Base-by-base conservation (phyloP, 176 grass and related monocot species). In the Tuctoria greenei region DNA sequence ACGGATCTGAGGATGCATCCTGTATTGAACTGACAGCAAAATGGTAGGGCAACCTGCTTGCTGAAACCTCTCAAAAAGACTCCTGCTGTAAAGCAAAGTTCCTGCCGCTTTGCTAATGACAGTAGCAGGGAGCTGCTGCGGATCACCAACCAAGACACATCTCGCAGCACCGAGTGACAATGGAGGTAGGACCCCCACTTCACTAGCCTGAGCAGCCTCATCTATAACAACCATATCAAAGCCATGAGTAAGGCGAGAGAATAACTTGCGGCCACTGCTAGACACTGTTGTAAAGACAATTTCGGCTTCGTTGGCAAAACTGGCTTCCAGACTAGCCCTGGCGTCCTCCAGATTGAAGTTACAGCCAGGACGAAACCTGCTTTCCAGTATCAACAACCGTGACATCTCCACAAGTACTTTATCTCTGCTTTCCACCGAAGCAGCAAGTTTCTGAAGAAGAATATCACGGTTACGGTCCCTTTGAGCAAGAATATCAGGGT, bases 161-260 rank as follows among this genome's bases (percentile, higher is more conserved):
- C 96, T 90, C 77, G 96, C 92, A 26, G 96, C 96, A 84, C 96
- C 96, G 1, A 99, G 96, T 21, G 96, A 67, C 42, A 99, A 84
- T 18, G 96, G 89, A 71, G 96, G 96, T 24, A 99, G 88, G 31
- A 93, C 84, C 73, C 85, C 96, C 71, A 99, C 89, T 88, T 99
- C 96, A 85, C 96, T 99, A 37, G 96, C 96, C 57, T 99, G 96
- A 78, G 96, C 96, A 52, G 96, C 96, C 78, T 99, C 96, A 86
- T 99, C 96, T 63, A 99, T 95, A 46, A 99, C 96, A 7, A 99
- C 92, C 96, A 99, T 99, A 86, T 99, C 96, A 63, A 99, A 99
- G 64, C 96, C 96, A 86, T 99, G 96, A 77, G 79, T 92, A 26
- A 99, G 87, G 42, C 92, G 91, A 74, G 96, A 99, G 84, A 99